Base-by-base conservation (phyloP, 108 stramenopile genomes). In the Cyclotella distinguenda region DNA sequence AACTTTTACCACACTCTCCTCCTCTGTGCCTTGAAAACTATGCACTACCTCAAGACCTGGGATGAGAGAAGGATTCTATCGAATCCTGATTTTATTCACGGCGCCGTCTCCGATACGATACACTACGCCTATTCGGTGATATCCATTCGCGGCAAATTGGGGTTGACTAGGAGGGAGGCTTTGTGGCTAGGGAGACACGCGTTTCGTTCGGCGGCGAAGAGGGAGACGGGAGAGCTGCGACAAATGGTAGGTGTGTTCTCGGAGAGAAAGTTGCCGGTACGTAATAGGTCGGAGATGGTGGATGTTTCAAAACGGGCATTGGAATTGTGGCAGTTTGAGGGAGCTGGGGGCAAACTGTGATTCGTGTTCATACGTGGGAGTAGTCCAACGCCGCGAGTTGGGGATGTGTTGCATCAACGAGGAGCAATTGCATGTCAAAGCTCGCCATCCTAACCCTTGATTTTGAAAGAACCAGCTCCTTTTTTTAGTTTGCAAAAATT, bases 1-100 rank as follows among this genome's bases (percentile, higher is more conserved):
- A 91, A 90, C 60, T 95, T 86, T 59, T 84, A 84, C 58, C 84
- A 87, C 64, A 81, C 83, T 23, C 77, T 86, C 66, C 35, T 90
- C 18, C 64, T 86, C 32, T 74, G 78, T 35, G 89, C 94, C 9
- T 54, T 71, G 40, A 92, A 90, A 68, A 81, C 78, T 19, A 63
- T 61, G n/a, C 68, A 75, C 48, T 86, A 88, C 54, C 22, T 89
- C 57, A 34, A 72, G 33, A 47, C 50, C n/a, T 34, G 55, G 35
- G 23, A 35, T 54, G 49, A 36, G 8, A 16, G 13, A 15, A 21
- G 12, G 5, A 15, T 45, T 36, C 54, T 38, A 12, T 59, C 16
- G 31, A 38, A 68, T 6, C 45, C 35, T 35, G 22, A 60, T 4
- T 68, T 77, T 51, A 46, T 77, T 32, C 59, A 77, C 43, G 30